Conservation (phyloP, 1,139 yeast genomes). For the Saccharomyces pastorianus region DNA sequence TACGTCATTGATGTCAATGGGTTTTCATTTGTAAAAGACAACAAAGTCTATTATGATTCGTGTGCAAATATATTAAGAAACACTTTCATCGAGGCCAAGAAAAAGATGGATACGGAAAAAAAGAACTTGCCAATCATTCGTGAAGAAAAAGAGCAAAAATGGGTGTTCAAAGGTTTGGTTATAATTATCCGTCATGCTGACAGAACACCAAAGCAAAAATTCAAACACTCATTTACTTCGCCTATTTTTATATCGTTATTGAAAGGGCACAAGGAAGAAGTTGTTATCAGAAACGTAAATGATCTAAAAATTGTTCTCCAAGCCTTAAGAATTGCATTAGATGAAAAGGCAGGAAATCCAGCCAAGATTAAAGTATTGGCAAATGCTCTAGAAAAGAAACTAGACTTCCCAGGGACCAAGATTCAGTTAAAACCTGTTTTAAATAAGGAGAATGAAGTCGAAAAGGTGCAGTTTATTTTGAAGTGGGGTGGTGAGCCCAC, state of each 20-base stretch:
- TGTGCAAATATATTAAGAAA: slow-evolving; percentile 73
- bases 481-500: slow-evolving; percentile 99
- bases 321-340: slow-evolving; percentile 76
- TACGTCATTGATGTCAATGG: slow-evolving; percentile 98
- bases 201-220: slow-evolving; percentile 97
- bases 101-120: slow-evolving; percentile 40
- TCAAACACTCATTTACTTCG: slow-evolving; percentile 87
- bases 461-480: slow-evolving; percentile 87
- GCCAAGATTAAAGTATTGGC: slow-evolving; percentile 69
- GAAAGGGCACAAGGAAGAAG: slow-evolving; percentile 94
- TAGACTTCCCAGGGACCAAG: slow-evolving; percentile 90
- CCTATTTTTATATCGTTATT: slow-evolving; percentile 77
- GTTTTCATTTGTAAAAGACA: slow-evolving; percentile 94
- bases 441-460: slow-evolving; percentile 64
- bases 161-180: slow-evolving; percentile 93
- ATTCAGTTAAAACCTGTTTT: slow-evolving; percentile 89
- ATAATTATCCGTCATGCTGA: slow-evolving; percentile 95
- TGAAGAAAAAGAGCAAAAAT: slow-evolving; percentile 84
- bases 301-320: slow-evolving; percentile 80
- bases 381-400: slow-evolving; percentile 78
- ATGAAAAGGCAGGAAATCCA: slow-evolving; percentile 68
- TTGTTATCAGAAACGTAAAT: slow-evolving; percentile 81
- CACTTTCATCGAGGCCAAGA: slow-evolving; percentile 56
- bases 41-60: slow-evolving; percentile 72
- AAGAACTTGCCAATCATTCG: slow-evolving; percentile 27